These are phyloP conservation scores for Citrullus mucosospermus DNA, from an alignment of 306 rosid species.

Conservation along the genomic window DNA sequence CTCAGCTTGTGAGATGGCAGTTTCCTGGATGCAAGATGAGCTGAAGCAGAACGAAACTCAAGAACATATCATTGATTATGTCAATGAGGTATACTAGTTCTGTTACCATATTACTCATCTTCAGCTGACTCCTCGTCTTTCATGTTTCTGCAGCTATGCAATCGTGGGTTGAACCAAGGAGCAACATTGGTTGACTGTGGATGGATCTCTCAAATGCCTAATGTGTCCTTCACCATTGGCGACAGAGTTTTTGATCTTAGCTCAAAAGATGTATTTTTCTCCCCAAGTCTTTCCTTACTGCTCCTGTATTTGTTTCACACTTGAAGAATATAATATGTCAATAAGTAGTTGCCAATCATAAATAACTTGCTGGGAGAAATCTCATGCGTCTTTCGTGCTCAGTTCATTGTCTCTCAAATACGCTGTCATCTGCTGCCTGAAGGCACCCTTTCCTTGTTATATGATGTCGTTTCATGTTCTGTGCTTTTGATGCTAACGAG, in stretches of 20 bases:
- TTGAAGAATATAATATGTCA: background rate
- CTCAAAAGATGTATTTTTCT: constrained; percentile 49
- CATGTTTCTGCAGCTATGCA: constrained; percentile 58
- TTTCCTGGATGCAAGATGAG: constrained; percentile 71
- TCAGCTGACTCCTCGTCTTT: constrained; percentile 1
- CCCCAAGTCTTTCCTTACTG: constrained; percentile 1
- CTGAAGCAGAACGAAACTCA: constrained; percentile 56
- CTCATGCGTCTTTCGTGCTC: background rate
- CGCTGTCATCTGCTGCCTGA: background rate
- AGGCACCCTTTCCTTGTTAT: background rate
- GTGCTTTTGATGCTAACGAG: background rate
- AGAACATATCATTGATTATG: constrained; percentile 40
- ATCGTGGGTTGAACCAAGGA: constrained; percentile 61
- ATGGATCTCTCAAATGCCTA: constrained; percentile 53
- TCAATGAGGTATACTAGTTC: constrained; percentile 36
- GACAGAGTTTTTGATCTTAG: constrained; percentile 43
- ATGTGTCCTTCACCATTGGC: constrained; percentile 70
- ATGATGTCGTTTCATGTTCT: background rate
- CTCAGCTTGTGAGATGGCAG: constrained; percentile 85
- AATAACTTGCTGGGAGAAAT: background rate
- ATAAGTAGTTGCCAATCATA: background rate
- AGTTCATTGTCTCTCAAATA: too few species aligned
- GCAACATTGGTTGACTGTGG: constrained; percentile 61
- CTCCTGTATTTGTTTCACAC: background rate
- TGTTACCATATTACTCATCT: background rate